Percentiles rank a stretch among this genome's conserved stretches.
Conservation (phyloP, 2,329 filamentous ascomycete species). For the Trichophyton simii region DNA sequence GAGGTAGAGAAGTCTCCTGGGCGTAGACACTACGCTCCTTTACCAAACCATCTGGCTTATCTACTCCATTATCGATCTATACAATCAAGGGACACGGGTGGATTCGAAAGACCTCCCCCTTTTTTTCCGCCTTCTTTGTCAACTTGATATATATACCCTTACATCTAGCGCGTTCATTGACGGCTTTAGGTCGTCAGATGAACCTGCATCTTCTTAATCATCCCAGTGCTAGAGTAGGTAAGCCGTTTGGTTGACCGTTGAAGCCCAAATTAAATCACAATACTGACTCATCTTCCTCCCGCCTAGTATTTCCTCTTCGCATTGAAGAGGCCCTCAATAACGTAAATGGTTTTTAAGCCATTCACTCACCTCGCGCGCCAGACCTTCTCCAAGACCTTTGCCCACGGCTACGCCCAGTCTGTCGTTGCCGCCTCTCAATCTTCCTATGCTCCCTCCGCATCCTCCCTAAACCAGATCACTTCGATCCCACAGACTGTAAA, state of each 20-base stretch:
- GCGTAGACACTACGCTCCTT: background rate
- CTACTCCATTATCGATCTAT: background rate
- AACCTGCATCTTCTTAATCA: constrained; percentile 70
- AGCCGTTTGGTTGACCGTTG: background rate
- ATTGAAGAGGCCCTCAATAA: constrained; percentile 53
- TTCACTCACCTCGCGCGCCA: constrained; percentile 82
- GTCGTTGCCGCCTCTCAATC: constrained; percentile 91
- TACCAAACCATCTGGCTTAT: background rate
- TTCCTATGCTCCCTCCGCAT: constrained; percentile 56
- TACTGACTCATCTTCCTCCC: background rate
- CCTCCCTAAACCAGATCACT: constrained; percentile 42
- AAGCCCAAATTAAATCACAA: constrained; percentile 10
- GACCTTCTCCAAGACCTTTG: constrained; percentile 92
- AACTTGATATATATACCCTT: background rate
- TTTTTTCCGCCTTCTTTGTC: background rate
- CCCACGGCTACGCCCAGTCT: constrained; percentile 95
- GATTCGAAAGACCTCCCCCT: background rate
- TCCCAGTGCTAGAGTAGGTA: constrained; percentile 53
- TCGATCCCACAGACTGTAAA: constrained; percentile 36
- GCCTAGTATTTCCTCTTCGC: constrained; percentile 42
- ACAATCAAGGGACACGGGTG: background rate
- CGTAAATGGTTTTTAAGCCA: constrained; percentile 77
- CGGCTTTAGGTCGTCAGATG: constrained; percentile 89
- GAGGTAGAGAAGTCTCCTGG: background rate
- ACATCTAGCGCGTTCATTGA: constrained; percentile 73